Percentiles rank a stretch among this genome's conserved stretches.
These are phyloP conservation scores for Dichotomopilus funicola DNA, from an alignment of 2,329 filamentous ascomycete genomes.

Conservation along the genomic window DNA sequence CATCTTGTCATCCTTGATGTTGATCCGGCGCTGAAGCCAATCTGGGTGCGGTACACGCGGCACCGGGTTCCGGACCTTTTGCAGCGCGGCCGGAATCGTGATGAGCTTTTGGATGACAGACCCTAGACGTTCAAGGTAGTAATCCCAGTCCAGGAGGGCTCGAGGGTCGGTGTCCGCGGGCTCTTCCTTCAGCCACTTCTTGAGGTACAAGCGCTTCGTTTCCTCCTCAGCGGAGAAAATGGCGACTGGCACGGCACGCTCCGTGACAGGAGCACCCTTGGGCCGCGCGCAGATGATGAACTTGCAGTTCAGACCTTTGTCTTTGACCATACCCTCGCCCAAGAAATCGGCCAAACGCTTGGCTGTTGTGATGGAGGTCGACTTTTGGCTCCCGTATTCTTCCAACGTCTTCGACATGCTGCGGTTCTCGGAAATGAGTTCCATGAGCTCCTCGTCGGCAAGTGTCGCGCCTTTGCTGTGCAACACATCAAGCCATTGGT, in stretches of 20 bases:
- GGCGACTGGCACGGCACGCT: slow-evolving; percentile 86
- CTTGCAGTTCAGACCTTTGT: slow-evolving; percentile 98
- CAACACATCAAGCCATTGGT: slow-evolving; percentile 93
- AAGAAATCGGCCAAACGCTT: slow-evolving; percentile 92
- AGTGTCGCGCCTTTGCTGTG: slow-evolving; percentile 82
- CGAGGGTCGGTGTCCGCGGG: slow-evolving; percentile 85
- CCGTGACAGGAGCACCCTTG: slow-evolving; percentile 84
- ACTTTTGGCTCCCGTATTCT: slow-evolving; percentile 93
- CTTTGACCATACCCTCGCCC: slow-evolving; percentile 98
- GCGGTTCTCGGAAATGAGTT: slow-evolving; percentile 99
- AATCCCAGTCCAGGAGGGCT: slow-evolving; percentile 89
- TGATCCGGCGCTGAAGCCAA: slow-evolving; percentile 90
- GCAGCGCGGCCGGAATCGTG: slow-evolving; percentile 92
- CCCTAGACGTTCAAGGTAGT: slow-evolving; percentile 90
- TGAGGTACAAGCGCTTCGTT: slow-evolving; percentile 81
- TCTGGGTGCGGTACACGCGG: slow-evolving; percentile 91
- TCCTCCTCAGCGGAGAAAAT: slow-evolving; percentile 92
- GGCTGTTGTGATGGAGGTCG: slow-evolving; percentile 97
- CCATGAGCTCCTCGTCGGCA: slow-evolving; percentile 94
- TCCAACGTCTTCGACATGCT: slow-evolving; percentile 96
- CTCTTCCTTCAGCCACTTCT: slow-evolving; percentile 94
- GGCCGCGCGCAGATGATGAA: slow-evolving; percentile 94
- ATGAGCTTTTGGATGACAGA: slow-evolving; percentile 99
- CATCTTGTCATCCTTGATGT: slow-evolving; percentile 92
- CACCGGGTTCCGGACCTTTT: slow-evolving; percentile 91